These are phyloP conservation scores for Xerocomus potaroensis DNA, from an alignment of 768 basidiomycete species.

Conservation along the genomic window DNA sequence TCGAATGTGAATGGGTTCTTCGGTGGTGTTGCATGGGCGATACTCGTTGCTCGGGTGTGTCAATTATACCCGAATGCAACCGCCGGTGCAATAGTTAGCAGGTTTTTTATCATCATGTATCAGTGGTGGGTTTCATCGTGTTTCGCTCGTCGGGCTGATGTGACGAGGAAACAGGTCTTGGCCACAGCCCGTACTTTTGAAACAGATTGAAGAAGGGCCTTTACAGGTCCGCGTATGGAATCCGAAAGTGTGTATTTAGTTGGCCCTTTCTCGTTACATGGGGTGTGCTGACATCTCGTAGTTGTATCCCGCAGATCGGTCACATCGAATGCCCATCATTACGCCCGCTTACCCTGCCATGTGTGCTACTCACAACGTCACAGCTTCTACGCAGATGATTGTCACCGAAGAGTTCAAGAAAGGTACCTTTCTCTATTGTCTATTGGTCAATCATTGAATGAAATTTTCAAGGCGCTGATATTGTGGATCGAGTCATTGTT, in stretches of 20 bases:
- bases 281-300: constrained; percentile 27
- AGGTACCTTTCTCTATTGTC: constrained; percentile 41
- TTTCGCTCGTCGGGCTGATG: background rate
- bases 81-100: constrained; percentile 92
- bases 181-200: constrained; percentile 97
- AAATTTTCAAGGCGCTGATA: constrained; percentile 68
- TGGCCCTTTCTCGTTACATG: too few species aligned
- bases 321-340: constrained; percentile 99
- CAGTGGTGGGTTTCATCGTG: constrained; percentile 69
- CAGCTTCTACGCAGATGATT: constrained; percentile 90
- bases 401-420: constrained; percentile 95
- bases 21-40: constrained; percentile 98
- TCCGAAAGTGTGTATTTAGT: constrained; percentile 60
- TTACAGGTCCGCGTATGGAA: constrained; percentile 96
- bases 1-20: constrained; percentile 98
- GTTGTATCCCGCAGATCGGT: constrained; percentile 87
- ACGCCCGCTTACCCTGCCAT: constrained; percentile 99
- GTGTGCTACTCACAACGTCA: constrained; percentile 99
- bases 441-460: constrained; percentile 7
- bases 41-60: constrained; percentile 98
- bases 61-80: constrained; percentile 95
- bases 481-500: constrained; percentile 88
- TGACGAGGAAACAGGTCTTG: constrained; percentile 65
- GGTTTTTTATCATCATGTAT: constrained; percentile 98
- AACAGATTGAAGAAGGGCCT: constrained; percentile 95